A percentile compares a stretch with the other conserved stretches of the same genome.
phyloP scores from a whole-genome alignment of 768 basidiomycete genomes.

The Russula sp. region DNA sequence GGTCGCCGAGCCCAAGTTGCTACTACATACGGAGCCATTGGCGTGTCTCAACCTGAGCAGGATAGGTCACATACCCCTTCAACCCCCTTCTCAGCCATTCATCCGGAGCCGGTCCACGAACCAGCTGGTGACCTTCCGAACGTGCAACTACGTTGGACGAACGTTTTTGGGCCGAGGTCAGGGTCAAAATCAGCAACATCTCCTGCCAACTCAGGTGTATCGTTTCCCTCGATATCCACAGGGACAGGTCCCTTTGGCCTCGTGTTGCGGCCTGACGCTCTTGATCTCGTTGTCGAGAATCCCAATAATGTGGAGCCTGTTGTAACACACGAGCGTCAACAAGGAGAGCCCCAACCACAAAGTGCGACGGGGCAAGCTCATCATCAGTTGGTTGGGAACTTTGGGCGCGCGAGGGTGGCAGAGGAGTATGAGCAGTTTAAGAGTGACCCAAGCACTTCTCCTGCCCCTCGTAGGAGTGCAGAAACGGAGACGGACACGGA shows the following conservation, averaged over 20 bases:
- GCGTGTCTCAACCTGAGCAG: constrained; percentile 7
- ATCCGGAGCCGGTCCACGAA: constrained; percentile 41
- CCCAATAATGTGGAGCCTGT: constrained; percentile 47
- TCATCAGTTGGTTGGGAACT: constrained; percentile 39
- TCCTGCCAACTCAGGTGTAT: constrained; percentile 7
- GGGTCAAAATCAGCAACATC: constrained; percentile 23
- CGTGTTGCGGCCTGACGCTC: constrained; percentile 53
- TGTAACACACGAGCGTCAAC: constrained; percentile 46
- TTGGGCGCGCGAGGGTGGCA: constrained; percentile 36
- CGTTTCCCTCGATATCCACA: background rate
- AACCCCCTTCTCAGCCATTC: constrained; percentile 33
- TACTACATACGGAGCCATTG: constrained; percentile 55
- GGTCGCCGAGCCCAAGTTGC: constrained; percentile 32
- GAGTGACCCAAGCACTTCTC: constrained; percentile 2
- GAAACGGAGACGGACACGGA: constrained; percentile 5
- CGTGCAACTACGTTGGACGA: constrained; percentile 45
- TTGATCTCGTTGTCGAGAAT: constrained; percentile 84
- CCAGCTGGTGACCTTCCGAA: constrained; percentile 33
- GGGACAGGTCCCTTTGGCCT: background rate
- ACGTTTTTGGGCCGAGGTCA: constrained; percentile 20
- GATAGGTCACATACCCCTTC: constrained; percentile 4
- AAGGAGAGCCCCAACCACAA: constrained; percentile 49
- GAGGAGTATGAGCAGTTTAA: constrained; percentile 28
- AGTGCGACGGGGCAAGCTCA: constrained; percentile 45
- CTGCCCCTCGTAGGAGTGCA: background rate